phyloP scores from a whole-genome alignment of 164 flowering plant genomes.

The Aristolochia californica region DNA sequence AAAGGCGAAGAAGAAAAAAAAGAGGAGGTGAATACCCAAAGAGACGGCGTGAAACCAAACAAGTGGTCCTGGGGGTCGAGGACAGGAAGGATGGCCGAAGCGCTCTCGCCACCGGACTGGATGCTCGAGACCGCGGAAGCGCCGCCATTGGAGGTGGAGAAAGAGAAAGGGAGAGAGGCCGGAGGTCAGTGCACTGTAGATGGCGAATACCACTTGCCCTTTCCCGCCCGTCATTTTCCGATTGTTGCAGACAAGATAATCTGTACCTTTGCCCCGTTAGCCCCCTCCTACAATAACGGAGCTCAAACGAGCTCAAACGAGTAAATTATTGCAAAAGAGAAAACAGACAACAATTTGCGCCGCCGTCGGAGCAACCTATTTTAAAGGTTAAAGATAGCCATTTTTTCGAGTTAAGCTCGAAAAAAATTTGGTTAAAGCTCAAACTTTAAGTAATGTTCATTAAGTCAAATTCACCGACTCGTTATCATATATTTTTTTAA shows the following conservation, averaged over 20 bases:
- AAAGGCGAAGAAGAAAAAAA: neutral
- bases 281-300: no score
- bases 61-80: slow-evolving; percentile 74
- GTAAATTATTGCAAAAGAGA: no score
- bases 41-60: slow-evolving; percentile 97
- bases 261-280: neutral
- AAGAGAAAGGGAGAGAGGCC: slow-evolving; percentile 54
- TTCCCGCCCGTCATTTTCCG: slow-evolving; percentile 14
- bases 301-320: no score
- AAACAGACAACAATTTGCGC: no score
- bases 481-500: no score
- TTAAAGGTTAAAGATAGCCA: no score
- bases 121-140: slow-evolving; percentile 61
- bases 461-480: no score
- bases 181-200: slow-evolving; percentile 57
- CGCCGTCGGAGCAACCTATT: no score
- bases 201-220: slow-evolving; percentile 30
- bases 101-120: slow-evolving; percentile 73
- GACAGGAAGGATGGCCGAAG: slow-evolving; percentile 61
- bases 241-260: no score
- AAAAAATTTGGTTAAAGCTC: no score
- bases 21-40: slow-evolving; percentile 32
- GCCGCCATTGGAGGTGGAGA: slow-evolving; percentile 65
- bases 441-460: no score
- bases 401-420: no score